Percentiles rank a stretch among this genome's conserved stretches.
phyloP scores from a whole-genome alignment of 2,329 filamentous ascomycete species.

The Rugonectria rugulosa region DNA sequence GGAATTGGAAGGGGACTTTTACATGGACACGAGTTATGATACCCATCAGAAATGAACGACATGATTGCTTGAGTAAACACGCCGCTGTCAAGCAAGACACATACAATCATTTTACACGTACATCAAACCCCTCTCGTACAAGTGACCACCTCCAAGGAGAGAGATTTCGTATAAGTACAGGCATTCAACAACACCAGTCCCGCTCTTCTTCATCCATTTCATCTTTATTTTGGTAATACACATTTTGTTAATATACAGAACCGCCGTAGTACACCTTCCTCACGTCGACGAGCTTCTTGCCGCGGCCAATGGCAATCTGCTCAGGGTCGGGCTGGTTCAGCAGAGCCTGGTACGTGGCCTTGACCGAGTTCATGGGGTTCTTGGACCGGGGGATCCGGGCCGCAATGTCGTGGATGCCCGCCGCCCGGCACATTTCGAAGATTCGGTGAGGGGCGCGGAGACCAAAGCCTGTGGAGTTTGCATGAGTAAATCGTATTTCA shows the following conservation, averaged over 20 bases:
- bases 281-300: slow-evolving; percentile 95
- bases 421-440: slow-evolving; percentile 90
- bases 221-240: slow-evolving; percentile 32
- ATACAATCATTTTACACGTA: slow-evolving; percentile 24
- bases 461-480: slow-evolving; percentile 75
- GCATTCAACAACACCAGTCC: slow-evolving; percentile 12
- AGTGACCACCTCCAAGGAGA: slow-evolving; percentile 20
- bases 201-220: background rate
- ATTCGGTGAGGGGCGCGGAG: slow-evolving; percentile 90
- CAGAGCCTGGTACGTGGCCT: slow-evolving; percentile 85
- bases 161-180: slow-evolving; percentile 35
- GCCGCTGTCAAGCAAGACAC: slow-evolving; percentile 21
- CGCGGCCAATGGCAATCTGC: slow-evolving; percentile 85
- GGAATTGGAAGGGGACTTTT: background rate
- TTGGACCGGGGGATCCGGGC: slow-evolving; percentile 83
- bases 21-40: slow-evolving; percentile 28
- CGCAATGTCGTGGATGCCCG: slow-evolving; percentile 86
- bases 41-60: slow-evolving; percentile 6
- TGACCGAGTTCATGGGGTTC: slow-evolving; percentile 98
- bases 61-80: background rate
- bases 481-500: background rate
- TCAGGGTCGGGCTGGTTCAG: slow-evolving; percentile 86
- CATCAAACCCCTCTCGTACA: slow-evolving; percentile 15
- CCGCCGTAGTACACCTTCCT: slow-evolving; percentile 97
- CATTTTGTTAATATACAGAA: slow-evolving; percentile 61